A percentile compares a stretch with the other conserved stretches of the same genome.
Evolutionary conservation across 192 early-diverging fungal species (phyloP).

Genomic region (Backusella liffmaniae): DNA sequence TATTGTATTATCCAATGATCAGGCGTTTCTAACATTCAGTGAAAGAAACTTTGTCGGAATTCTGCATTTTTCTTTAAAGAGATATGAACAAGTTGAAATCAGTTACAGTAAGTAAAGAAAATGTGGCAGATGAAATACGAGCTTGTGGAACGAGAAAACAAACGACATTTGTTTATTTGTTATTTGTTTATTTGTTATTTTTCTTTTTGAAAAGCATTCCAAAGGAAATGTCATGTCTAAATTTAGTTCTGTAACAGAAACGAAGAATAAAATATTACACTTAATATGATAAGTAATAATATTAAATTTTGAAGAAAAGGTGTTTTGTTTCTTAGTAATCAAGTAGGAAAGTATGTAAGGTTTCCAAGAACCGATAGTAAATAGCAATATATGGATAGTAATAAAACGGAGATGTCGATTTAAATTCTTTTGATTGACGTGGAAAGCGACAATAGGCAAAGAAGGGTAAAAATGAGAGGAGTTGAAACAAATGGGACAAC

Average conservation of each 20-base stretch:
- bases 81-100: too few species aligned
- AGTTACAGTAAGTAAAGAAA: too few species aligned
- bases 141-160: too few species aligned
- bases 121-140: too few species aligned
- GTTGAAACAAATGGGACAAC: conserved; percentile 5
- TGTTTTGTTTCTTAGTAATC: not conserved
- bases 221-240: not conserved
- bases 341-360: not conserved
- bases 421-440: conserved; percentile 2
- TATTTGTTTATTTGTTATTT: not conserved
- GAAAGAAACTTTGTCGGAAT: too few species aligned
- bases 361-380: not conserved
- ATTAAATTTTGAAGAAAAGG: not conserved
- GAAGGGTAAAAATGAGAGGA: not conserved
- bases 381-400: not conserved
- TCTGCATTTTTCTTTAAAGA: too few species aligned
- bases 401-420: not conserved
- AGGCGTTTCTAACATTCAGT: too few species aligned
- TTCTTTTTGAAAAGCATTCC: not conserved
- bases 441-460: not conserved
- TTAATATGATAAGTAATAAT: not conserved
- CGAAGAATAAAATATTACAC: not conserved
- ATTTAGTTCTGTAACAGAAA: not conserved
- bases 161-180: not conserved
- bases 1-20: too few species aligned